Conservation (phyloP, 73 alveolate genomes). For the Stentor coeruleus region DNA sequence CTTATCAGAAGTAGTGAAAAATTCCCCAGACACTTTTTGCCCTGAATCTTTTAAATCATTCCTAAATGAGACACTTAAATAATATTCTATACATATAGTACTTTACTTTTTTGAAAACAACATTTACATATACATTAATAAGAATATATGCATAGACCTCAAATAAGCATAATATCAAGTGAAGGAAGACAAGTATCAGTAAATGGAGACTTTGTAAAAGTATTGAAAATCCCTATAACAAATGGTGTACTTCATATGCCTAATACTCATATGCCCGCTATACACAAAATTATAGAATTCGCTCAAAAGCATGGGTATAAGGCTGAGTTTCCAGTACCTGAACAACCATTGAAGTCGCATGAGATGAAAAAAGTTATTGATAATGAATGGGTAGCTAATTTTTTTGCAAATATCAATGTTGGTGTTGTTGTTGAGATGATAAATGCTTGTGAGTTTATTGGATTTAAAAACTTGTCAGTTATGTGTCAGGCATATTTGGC, state of each 20-base stretch:
- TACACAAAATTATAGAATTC: not conserved
- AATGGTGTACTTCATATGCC: not conserved
- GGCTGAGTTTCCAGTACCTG: not conserved
- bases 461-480: not conserved
- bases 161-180: not conserved
- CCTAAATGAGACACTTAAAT: no score
- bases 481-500: not conserved
- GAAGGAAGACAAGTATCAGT: not conserved
- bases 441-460: not conserved
- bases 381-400: not conserved
- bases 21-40: no score
- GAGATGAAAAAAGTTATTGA: not conserved
- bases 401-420: not conserved
- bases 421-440: not conserved
- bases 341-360: not conserved
- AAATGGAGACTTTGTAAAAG: not conserved
- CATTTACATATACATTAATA: not conserved
- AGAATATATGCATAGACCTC: not conserved
- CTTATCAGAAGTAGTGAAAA: no score
- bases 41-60: no score
- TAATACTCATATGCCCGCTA: not conserved
- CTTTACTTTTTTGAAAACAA: no score
- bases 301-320: not conserved
- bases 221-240: no score
- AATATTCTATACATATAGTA: no score